Base-by-base conservation (phyloP, 192 early-diverging fungal genomes). In the Umbelopsis sp. region DNA sequence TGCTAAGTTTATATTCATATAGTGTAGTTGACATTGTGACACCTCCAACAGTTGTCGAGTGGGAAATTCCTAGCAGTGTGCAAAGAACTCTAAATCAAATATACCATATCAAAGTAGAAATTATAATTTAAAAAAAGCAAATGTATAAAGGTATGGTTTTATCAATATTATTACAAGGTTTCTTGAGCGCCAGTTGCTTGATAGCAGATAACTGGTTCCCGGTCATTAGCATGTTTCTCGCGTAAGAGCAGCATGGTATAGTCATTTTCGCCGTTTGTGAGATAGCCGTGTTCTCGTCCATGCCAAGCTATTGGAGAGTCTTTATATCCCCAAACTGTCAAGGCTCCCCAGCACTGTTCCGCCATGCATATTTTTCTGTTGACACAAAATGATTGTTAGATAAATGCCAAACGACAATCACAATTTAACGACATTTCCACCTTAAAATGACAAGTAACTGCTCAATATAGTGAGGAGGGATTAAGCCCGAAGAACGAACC, bases 281-380 rank as follows among this genome's bases (percentile, higher is more conserved):
- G 70, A 10, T 44, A 47, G 23, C 70, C 65, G 9, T 75, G 74
- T 46, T 70, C 61, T 11, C 46, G 49, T 11, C 66, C 46, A 44
- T 69, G n/a, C 74, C 74, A 75, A 10, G 68, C 64, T 11, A 70
- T 52, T 1, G 74, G 74, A 22, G 74, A 75, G 23, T 75, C 69
- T 16, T 45, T 58, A 16, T 55, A 75, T 4, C 74, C 74, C 74
- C 74, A 75, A 1, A 70, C 74, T 8, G 61, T 66, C 15, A 75
- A n/a, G 2, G 74, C 64, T n/a, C 68, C 47, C 74, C 74, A 75
- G 20, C 55, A 25, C 46, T 64, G 45, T 16, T 61, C 33, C 0
- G 7, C 10, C 16, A 18, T n/a, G 21, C 27, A n/a, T 25, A 8
- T 16, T 35, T 61, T 61, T n/a, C 55, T 61, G 30, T 15, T 0